Percentiles rank a stretch among this genome's conserved stretches.
Conservation (phyloP, 768 basidiomycete genomes). For the Trametes villosa region DNA sequence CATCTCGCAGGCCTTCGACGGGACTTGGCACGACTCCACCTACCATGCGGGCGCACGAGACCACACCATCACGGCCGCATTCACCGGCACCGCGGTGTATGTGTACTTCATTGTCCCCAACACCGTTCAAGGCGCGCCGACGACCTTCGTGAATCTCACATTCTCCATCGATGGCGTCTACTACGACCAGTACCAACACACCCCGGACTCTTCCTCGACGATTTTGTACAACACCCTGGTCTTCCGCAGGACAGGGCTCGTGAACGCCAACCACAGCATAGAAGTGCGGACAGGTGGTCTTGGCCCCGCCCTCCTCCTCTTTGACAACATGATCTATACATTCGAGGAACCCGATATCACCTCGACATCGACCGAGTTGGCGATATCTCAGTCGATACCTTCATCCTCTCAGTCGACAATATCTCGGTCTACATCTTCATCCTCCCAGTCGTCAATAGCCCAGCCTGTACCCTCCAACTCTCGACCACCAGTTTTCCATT, state of each 20-base stretch:
- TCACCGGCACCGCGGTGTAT: slow-evolving; percentile 17
- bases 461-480: too few relatives aligned
- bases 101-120: slow-evolving; percentile 19
- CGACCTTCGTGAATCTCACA: slow-evolving; percentile 18
- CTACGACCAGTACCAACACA: slow-evolving; percentile 3
- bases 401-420: too few relatives aligned
- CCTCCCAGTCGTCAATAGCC: too few relatives aligned
- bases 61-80: neutral
- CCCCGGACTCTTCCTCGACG: neutral
- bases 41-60: neutral
- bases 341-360: neutral
- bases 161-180: slow-evolving; percentile 17
- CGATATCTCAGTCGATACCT: too few relatives aligned
- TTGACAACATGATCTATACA: neutral
- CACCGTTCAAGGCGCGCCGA: neutral
- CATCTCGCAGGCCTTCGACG: slow-evolving; percentile 4
- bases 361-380: too few relatives aligned
- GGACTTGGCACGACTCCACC: slow-evolving; percentile 23
- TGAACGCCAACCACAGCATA: slow-evolving; percentile 8
- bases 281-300: too few relatives aligned
- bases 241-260: slow-evolving; percentile 1
- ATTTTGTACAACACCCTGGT: slow-evolving; percentile 12
- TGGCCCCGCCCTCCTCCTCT: neutral
- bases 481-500: too few relatives aligned
- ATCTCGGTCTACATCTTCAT: too few relatives aligned